These are phyloP conservation scores for Hanseniaspora lindneri DNA, from an alignment of 805 yeast genomes.

Conservation along the genomic window DNA sequence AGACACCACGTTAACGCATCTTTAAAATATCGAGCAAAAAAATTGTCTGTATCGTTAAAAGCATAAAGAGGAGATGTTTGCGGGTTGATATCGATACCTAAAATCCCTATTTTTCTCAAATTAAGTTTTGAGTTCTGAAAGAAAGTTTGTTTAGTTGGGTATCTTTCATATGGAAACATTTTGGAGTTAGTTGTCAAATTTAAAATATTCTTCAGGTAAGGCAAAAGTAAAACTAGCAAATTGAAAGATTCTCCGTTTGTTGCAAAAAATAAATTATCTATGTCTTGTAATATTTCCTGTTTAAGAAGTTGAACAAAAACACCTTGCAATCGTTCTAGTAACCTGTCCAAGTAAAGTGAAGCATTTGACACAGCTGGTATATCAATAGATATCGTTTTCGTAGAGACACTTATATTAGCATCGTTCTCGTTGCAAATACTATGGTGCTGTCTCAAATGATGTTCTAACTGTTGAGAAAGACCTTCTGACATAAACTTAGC, in stretches of 20 bases:
- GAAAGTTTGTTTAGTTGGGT: background rate
- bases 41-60: too few species aligned
- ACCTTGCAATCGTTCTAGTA: constrained; percentile 1
- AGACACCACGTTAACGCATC: constrained; percentile 33
- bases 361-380: background rate
- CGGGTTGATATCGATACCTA: constrained; percentile 3
- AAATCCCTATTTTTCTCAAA: constrained; percentile 6
- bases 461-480: background rate
- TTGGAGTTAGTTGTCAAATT: background rate
- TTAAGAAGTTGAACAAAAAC: background rate
- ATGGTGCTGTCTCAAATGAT: background rate
- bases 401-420: too few species aligned
- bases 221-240: background rate
- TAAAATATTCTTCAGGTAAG: constrained; percentile 1
- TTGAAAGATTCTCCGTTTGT: constrained; percentile 9
- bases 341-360: background rate
- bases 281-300: background rate
- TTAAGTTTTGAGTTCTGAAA: background rate
- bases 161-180: background rate
- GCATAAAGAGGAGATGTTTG: constrained; percentile 31
- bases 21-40: constrained; percentile 27
- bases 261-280: constrained; percentile 6
- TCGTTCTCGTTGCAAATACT: too few species aligned
- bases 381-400: too few species aligned
- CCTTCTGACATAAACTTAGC: background rate